phyloP scores from a whole-genome alignment of 1,284 basidiomycete genomes.

The Naganishia liquefaciens region DNA sequence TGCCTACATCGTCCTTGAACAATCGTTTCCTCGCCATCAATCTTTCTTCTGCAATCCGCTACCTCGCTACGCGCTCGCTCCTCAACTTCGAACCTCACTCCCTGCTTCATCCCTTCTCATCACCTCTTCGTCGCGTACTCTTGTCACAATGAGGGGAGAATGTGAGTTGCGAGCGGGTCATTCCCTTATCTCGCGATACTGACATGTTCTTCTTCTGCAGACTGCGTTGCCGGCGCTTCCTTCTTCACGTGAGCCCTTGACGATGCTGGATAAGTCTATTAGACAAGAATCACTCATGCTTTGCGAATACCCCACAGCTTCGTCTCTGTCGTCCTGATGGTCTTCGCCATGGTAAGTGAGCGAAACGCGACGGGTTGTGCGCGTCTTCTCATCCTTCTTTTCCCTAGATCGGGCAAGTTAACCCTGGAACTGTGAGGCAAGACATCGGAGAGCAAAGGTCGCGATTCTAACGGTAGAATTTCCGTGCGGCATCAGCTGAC shows the following conservation, averaged over 20 bases:
- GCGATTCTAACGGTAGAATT: not conserved
- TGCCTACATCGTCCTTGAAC: no score
- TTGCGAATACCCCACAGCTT: slow-evolving; percentile 13
- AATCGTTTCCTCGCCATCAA: no score
- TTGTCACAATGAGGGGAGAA: slow-evolving; percentile 32
- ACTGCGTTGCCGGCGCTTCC: slow-evolving; percentile 50
- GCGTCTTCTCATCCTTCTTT: not conserved
- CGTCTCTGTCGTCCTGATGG: slow-evolving; percentile 48
- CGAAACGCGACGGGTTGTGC: not conserved
- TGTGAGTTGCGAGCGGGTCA: slow-evolving; percentile 9
- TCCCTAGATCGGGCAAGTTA: slow-evolving; percentile 50
- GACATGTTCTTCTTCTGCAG: slow-evolving; percentile 28
- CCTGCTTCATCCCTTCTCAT: not conserved
- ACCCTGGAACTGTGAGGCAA: slow-evolving; percentile 35
- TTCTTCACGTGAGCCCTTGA: slow-evolving; percentile 38
- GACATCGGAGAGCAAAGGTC: not conserved
- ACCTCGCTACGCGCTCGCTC: no score
- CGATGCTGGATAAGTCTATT: not conserved
- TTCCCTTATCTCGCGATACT: not conserved
- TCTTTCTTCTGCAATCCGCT: no score
- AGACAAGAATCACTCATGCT: not conserved
- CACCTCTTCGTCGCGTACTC: not conserved
- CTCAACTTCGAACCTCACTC: no score
- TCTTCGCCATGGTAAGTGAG: slow-evolving; percentile 38
- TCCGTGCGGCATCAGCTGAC: slow-evolving; percentile 30